These are phyloP conservation scores for Penstemon davidsonii DNA, from an alignment of 257 asterid genomes.

Conservation along the genomic window DNA sequence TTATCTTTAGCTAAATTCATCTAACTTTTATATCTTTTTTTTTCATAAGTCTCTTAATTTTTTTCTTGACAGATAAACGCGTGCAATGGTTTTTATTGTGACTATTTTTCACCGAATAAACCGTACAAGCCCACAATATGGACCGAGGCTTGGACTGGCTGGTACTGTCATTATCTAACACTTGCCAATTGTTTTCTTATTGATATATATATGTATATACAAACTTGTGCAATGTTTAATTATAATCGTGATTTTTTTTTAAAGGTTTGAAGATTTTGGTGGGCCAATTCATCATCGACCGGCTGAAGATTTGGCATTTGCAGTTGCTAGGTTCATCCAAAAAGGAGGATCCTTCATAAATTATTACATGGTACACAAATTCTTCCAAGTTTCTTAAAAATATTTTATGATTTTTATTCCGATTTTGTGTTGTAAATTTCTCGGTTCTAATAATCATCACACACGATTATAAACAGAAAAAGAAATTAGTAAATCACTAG, in stretches of 20 bases:
- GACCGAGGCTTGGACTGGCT: conserved; percentile 99
- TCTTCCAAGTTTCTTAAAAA: neutral
- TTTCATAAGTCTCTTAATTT: conserved; percentile 12
- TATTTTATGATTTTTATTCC: neutral
- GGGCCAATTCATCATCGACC: conserved; percentile 89
- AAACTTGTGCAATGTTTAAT: neutral
- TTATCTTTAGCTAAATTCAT: neutral
- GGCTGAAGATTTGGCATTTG: conserved; percentile 92
- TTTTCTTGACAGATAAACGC: conserved; percentile 70
- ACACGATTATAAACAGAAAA: no score
- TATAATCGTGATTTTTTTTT: neutral
- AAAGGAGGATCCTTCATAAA: conserved; percentile 96
- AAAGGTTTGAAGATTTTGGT: conserved; percentile 92
- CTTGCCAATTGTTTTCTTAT: no score
- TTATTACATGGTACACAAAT: conserved; percentile 72
- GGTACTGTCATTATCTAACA: conserved; percentile 42
- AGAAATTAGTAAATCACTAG: no score
- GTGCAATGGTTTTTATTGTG: conserved; percentile 95
- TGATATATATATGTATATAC: no score
- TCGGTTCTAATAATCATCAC: neutral
- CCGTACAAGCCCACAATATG: conserved; percentile 86
- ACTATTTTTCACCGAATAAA: conserved; percentile 84
- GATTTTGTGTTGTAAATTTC: neutral
- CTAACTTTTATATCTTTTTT: neutral
- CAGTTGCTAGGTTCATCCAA: conserved; percentile 85